phyloP scores from a whole-genome alignment of 768 basidiomycete genomes.

The Serendipita sp. region DNA sequence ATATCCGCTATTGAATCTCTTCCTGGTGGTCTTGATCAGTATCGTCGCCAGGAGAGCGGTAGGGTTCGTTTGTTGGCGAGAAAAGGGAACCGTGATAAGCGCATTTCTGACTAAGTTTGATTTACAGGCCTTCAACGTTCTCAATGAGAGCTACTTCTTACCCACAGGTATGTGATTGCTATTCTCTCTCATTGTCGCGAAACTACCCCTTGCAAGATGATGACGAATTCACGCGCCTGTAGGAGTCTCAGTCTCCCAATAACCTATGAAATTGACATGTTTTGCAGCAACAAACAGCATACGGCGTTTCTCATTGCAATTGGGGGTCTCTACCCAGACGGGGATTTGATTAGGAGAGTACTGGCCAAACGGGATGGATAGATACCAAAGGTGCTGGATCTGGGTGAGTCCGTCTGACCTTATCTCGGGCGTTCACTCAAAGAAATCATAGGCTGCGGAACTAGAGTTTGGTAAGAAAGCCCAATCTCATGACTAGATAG shows the following conservation, averaged over 20 bases:
- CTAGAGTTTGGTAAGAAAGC: background rate
- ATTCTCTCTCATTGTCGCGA: too few species aligned
- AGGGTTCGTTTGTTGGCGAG: too few species aligned
- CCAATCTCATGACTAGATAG: too few species aligned
- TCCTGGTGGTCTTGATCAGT: background rate
- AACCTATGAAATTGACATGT: background rate
- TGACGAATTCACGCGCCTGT: background rate
- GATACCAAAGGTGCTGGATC: background rate
- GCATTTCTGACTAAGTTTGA: too few species aligned
- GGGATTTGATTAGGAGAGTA: background rate
- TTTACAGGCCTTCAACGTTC: background rate
- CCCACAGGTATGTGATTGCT: constrained; percentile 2
- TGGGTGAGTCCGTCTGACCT: background rate
- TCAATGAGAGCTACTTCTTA: background rate
- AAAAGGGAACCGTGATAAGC: too few species aligned
- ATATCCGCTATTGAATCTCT: background rate
- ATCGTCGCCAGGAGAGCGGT: background rate
- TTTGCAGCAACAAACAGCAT: background rate
- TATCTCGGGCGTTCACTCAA: background rate
- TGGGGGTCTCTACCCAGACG: background rate
- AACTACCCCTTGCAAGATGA: background rate
- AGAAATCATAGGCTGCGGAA: background rate
- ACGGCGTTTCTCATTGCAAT: background rate
- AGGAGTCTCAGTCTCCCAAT: background rate
- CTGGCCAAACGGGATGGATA: background rate